Evolutionary conservation across 2,329 filamentous ascomycete species (phyloP).

Genomic region (Dendrostoma leiphaemia): DNA sequence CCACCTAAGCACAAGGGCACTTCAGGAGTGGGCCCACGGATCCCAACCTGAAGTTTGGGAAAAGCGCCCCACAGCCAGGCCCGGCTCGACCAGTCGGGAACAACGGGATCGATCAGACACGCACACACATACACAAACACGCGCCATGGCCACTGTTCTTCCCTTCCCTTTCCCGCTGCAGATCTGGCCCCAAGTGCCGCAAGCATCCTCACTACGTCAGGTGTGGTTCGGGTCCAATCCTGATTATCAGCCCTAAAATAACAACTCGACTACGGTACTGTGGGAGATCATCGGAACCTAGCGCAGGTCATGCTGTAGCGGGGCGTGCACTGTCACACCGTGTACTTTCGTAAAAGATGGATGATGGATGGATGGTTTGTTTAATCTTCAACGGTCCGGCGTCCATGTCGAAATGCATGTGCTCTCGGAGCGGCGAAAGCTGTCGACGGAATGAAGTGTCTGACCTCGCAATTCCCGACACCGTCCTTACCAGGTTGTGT

Average conservation of each 20-base stretch:
- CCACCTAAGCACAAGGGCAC: not conserved
- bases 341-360: no score
- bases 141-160: not conserved
- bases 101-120: not conserved
- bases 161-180: conserved; percentile 3
- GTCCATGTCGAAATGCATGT: no score
- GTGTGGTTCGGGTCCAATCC: no score
- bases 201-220: conserved; percentile 1
- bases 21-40: no score
- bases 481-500: not conserved
- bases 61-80: not conserved
- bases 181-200: not conserved
- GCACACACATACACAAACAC: not conserved
- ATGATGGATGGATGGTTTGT: no score
- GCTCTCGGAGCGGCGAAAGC: no score
- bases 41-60: no score
- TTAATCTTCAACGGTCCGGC: not conserved
- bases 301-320: not conserved
- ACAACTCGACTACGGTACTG: not conserved
- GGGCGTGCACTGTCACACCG: no score
- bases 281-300: not conserved
- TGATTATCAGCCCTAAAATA: not conserved
- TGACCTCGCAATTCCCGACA: not conserved
- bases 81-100: conserved; percentile 1
- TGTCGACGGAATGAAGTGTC: not conserved